Base-by-base conservation (phyloP, 73 alveolate genomes). In the Paraurostyla sp. region DNA sequence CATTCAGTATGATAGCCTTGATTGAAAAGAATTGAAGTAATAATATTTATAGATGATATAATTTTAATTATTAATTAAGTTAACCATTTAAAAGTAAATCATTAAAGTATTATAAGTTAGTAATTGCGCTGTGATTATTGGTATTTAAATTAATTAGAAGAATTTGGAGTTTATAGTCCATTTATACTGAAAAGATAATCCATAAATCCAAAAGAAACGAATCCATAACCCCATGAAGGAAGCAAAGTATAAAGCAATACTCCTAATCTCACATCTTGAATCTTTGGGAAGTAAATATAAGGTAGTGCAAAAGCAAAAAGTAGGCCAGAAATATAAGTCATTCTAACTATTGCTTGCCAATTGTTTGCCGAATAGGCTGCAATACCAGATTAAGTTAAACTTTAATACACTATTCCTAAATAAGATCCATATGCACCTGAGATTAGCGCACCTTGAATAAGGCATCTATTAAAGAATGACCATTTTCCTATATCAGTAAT, bases 1-100 rank as follows among this genome's bases (percentile, higher is more conserved):
- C 78, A 6, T 60, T 60, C 32, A 60, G 78, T 60, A 60, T 60
- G 78, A 60, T 60, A 9, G 78, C 78, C 15, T 23, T 60, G 27
- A 60, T 60, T 27, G 78, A 60, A 23, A 60, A 60, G 25, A 52
- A 52, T 52, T 60, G 78, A 60, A 9, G 7, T 60, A 54, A 54
- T 7, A 13, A 23, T 18, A 18, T 11, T 54, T 32, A 6, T 54
- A 15, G 22, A 54, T 6, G 13, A 54, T 13, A 18, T 7, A 7
- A 54, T 18, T 22, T 11, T 18, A 54, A 11, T 20, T 54, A 54
- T n/a, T n/a, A n/a, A n/a, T n/a, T n/a, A n/a, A n/a, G n/a, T n/a
- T n/a, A n/a, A n/a, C n/a, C n/a, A n/a, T n/a, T n/a, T n/a, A n/a
- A n/a, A n/a, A n/a, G n/a, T n/a, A n/a, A n/a, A n/a, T n/a, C n/a